Conservation (phyloP, 768 basidiomycete genomes). For the Gyrodon lividus region DNA sequence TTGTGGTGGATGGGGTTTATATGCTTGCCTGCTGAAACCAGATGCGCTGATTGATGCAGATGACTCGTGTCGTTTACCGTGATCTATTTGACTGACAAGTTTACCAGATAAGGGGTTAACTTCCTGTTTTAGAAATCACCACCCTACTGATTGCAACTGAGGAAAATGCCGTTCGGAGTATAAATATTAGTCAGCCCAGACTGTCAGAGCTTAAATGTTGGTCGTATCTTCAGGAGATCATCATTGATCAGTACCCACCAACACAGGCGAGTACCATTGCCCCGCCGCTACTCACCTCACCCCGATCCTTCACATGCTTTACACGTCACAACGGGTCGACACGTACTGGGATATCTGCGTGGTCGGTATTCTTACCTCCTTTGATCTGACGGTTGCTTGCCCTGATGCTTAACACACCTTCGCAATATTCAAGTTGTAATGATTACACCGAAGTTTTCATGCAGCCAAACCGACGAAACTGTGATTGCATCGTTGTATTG, state of each 20-base stretch:
- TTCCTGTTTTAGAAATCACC: no score
- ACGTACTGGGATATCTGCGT: background rate
- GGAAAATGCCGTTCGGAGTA: no score
- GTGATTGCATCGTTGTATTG: conserved; percentile 64
- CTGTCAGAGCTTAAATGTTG: no score
- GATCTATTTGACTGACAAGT: no score
- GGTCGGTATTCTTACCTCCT: background rate
- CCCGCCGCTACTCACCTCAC: no score
- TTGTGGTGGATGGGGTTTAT: background rate
- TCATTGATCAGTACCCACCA: no score
- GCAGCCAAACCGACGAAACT: conserved; percentile 57
- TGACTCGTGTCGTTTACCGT: no score
- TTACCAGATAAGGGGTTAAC: no score
- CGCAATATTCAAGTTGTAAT: conserved; percentile 43
- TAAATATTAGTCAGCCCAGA: no score
- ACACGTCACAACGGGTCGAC: background rate
- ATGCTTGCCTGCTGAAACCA: background rate
- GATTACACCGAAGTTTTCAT: conserved; percentile 78
- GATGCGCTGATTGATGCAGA: no score
- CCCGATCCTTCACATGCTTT: background rate
- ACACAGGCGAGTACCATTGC: background rate
- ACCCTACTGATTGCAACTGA: no score
- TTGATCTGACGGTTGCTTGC: background rate
- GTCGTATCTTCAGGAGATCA: no score
- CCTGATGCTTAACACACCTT: background rate